These are phyloP conservation scores for Pleodorina starrii DNA, from an alignment of 139 green algal genomes.

Conservation along the genomic window DNA sequence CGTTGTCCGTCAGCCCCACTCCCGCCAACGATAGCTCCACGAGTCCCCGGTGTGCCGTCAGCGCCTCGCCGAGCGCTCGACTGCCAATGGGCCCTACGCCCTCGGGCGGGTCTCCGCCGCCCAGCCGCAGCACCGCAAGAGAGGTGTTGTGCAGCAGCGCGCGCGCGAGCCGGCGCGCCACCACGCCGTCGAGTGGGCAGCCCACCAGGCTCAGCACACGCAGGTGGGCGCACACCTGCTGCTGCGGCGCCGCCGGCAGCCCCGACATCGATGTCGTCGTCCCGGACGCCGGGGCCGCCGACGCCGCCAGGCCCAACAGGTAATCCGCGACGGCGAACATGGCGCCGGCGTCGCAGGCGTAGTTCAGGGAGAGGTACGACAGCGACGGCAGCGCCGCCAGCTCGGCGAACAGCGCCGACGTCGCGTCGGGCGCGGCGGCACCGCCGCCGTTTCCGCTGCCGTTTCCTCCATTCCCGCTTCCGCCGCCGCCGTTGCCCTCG, in stretches of 20 bases:
- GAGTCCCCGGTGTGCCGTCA: conserved; percentile 16
- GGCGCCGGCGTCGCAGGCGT: conserved; percentile 18
- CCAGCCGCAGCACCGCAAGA: conserved; percentile 34
- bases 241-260: neutral
- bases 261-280: neutral
- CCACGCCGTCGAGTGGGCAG: conserved; percentile 31
- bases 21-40: conserved; percentile 39
- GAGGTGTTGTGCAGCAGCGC: conserved; percentile 15
- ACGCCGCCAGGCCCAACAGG: conserved; percentile 7
- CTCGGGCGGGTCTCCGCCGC: conserved; percentile 43
- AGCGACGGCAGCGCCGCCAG: conserved; percentile 29
- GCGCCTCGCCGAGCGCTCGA: conserved; percentile 38
- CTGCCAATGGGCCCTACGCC: conserved; percentile 39
- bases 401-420: neutral
- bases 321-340: neutral
- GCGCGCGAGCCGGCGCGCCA: neutral
- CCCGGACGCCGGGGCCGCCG: neutral
- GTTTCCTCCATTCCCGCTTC: neutral
- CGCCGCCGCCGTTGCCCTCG: neutral
- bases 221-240: neutral
- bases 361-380: conserved; percentile 33
- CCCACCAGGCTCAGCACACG: conserved; percentile 37
- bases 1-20: conserved; percentile 29
- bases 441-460: neutral
- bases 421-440: neutral